phyloP scores from a whole-genome alignment of 305 asterid species.

The Fraxinus velutina region DNA sequence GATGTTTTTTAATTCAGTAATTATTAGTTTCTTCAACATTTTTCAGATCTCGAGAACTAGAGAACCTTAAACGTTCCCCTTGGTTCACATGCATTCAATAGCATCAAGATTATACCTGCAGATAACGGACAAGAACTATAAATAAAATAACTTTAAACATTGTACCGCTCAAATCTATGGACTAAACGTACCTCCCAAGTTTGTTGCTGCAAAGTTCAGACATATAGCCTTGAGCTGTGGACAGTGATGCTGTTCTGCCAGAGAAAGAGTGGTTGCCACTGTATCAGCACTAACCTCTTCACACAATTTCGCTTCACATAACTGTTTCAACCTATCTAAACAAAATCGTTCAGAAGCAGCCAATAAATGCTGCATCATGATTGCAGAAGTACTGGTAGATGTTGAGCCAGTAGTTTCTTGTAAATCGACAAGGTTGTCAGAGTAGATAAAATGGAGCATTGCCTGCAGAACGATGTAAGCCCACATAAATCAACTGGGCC shows the following conservation, averaged over 20 bases:
- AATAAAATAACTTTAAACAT: slow-evolving; percentile 64
- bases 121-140: slow-evolving; percentile 40
- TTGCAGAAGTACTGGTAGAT: slow-evolving; percentile 50
- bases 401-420: slow-evolving; percentile 56
- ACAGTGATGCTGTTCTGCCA: slow-evolving; percentile 83
- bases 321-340: slow-evolving; percentile 74
- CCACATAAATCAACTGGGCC: slow-evolving; percentile 5
- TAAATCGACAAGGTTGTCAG: slow-evolving; percentile 62
- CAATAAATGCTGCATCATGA: slow-evolving; percentile 81
- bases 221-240: slow-evolving; percentile 79
- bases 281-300: slow-evolving; percentile 70
- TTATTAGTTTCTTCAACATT: neutral
- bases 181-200: slow-evolving; percentile 85
- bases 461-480: slow-evolving; percentile 54
- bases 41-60: slow-evolving; percentile 13
- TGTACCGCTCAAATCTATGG: slow-evolving; percentile 28
- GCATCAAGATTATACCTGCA: slow-evolving; percentile 32
- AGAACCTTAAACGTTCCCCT: neutral
- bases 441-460: slow-evolving; percentile 73
- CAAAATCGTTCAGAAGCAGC: slow-evolving; percentile 95
- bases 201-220: slow-evolving; percentile 83
- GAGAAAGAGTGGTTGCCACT: slow-evolving; percentile 83
- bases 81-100: slow-evolving; percentile 23
- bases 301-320: slow-evolving; percentile 85
- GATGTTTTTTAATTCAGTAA: neutral